Evolutionary conservation across 2,329 filamentous ascomycete species (phyloP), one percentile per base, ranked within the genome.

Genomic region (Bipolaris bicolor): DNA sequence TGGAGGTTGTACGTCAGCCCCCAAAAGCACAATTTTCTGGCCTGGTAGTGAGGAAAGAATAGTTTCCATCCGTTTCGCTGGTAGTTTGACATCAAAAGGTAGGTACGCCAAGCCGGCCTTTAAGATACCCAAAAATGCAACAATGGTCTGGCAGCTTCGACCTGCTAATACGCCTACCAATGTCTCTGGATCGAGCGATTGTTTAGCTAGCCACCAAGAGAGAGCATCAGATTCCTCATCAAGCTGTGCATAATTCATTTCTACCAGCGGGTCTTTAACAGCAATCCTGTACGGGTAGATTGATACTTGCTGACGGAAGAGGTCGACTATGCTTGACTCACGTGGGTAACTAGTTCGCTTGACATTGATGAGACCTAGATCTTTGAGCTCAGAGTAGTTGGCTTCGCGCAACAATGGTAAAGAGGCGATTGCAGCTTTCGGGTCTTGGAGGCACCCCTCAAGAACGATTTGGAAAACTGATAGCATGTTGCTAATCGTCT

Each of bases 81-180:
- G 73, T 63, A 58, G 78, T 73, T 44, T 79, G 73, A 1, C 72
- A 76, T 65, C 73, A n/a, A 60, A 40, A 3, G 54, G 58, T 59
- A 76, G 78, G 73, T 76, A 79, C 4, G 76, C 77, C 36, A 69
- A 70, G 1, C 76, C 76, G 13, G 77, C 74, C 55, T 80, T 80
- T 44, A 80, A 57, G 18, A 68, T 74, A 29, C 71, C 78, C 10
- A 80, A 62, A 15, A 79, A 74, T 20, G 77, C 69, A 33, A 79
- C 65, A 16, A 69, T 47, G 6, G 59, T 49, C 40, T 64, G 65
- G 29, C 56, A 60, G 22, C 20, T 16, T 2, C 62, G 63, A 33
- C 61, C 61, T 18, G 67, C 58, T 26, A 67, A 57, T n/a, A 61
- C 62, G 16, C 61, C 49, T 1, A 72, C 48, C 10, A 60, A 44